Percentiles rank a stretch among this genome's conserved stretches.
Evolutionary conservation across 2,329 filamentous ascomycete genomes (phyloP).

Genomic region (Diaporthe sp.): DNA sequence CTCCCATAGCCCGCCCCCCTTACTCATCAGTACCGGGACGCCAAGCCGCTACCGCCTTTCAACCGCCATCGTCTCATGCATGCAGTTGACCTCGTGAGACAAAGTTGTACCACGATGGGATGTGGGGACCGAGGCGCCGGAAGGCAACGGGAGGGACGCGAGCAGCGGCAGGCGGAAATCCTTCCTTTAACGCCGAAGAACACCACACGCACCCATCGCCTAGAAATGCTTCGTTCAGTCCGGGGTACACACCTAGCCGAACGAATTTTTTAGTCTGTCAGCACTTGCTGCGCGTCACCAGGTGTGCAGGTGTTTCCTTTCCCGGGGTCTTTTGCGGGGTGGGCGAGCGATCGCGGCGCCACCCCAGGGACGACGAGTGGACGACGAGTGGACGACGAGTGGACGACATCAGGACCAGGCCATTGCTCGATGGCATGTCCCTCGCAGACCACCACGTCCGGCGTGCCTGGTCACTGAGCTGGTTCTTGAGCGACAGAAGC

Average conservation of each 20-base stretch:
- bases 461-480: neutral
- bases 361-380: neutral
- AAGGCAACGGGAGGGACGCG: conserved; percentile 13
- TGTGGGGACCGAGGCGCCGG: conserved; percentile 36
- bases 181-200: conserved; percentile 12
- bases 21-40: conserved; percentile 27
- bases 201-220: conserved; percentile 8
- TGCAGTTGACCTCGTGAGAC: conserved; percentile 35
- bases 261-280: neutral
- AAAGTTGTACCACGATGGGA: conserved; percentile 31
- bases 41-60: conserved; percentile 38
- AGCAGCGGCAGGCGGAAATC: conserved; percentile 26
- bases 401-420: neutral
- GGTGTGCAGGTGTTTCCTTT: neutral
- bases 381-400: neutral
- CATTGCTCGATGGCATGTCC: neutral
- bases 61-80: conserved; percentile 33
- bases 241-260: conserved; percentile 26
- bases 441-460: neutral
- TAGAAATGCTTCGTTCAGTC: conserved; percentile 5
- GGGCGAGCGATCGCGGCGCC: neutral
- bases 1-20: conserved; percentile 23
- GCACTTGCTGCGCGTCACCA: conserved; percentile 10
- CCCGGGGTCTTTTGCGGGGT: conserved; percentile 26
- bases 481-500: neutral